These are phyloP conservation scores for Trichothecium roseum DNA, from an alignment of 2,329 filamentous ascomycete species.

Conservation along the genomic window DNA sequence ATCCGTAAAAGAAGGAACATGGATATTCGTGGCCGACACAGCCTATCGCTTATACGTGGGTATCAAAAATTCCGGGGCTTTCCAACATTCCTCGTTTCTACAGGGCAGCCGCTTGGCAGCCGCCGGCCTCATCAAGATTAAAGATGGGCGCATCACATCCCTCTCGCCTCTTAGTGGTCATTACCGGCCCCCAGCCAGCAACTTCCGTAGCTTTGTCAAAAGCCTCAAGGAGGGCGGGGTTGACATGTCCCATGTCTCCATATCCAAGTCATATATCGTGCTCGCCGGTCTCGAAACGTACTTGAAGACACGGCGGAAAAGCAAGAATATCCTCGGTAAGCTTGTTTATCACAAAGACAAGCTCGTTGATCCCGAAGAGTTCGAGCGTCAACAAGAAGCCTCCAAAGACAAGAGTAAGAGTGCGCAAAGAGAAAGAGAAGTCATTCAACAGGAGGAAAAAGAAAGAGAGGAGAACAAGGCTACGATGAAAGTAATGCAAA, in stretches of 20 bases:
- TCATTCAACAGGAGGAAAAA: conserved; percentile 19
- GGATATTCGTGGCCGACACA: conserved; percentile 89
- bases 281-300: conserved; percentile 77
- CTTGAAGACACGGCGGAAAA: conserved; percentile 53
- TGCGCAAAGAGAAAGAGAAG: conserved; percentile 36
- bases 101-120: conserved; percentile 73
- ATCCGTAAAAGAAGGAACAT: conserved; percentile 75
- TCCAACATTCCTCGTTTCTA: conserved; percentile 85
- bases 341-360: conserved; percentile 45
- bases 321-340: conserved; percentile 44
- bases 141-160: conserved; percentile 64
- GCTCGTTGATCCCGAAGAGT: conserved; percentile 50
- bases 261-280: conserved; percentile 73
- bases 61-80: conserved; percentile 79
- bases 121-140: conserved; percentile 77
- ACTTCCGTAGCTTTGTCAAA: conserved; percentile 73
- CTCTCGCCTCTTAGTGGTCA: conserved; percentile 68
- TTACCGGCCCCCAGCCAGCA: conserved; percentile 73
- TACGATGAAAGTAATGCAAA: conserved; percentile 25
- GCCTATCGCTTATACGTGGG: conserved; percentile 78
- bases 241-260: conserved; percentile 69
- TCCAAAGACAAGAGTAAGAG: conserved; percentile 51
- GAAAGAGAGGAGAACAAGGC: conserved; percentile 26
- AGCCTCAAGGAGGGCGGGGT: conserved; percentile 62
- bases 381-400: conserved; percentile 44